These are phyloP conservation scores for Thymus mandschuricus DNA, from an alignment of 257 asterid species.

Conservation along the genomic window DNA sequence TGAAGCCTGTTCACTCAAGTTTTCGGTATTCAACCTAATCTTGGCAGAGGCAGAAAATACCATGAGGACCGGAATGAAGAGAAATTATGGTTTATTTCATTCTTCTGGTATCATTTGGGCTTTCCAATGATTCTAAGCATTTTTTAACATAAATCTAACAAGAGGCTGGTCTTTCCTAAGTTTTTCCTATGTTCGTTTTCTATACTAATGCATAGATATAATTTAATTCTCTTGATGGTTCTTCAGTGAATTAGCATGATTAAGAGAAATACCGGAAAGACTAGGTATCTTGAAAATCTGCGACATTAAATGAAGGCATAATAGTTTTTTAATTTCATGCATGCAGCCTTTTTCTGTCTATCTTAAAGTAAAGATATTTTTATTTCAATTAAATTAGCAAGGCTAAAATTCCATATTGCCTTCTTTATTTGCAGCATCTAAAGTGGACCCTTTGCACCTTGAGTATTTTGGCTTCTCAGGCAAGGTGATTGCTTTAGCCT, in stretches of 20 bases:
- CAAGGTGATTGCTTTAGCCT: conserved; percentile 85
- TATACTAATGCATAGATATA: not conserved
- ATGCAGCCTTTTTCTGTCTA: not conserved
- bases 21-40: conserved; percentile 11
- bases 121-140: conserved; percentile 13
- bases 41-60: conserved; percentile 12
- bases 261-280: not conserved
- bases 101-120: conserved; percentile 10
- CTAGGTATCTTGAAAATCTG: conserved; percentile 11
- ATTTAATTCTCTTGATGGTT: not conserved
- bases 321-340: not conserved
- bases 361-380: not conserved
- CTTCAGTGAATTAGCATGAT: too few relatives aligned
- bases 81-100: conserved; percentile 14
- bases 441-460: conserved; percentile 90
- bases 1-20: not conserved
- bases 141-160: not conserved
- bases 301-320: not conserved
- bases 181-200: not conserved
- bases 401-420: conserved; percentile 30
- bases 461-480: conserved; percentile 86
- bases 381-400: conserved; percentile 18
- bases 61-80: conserved; percentile 2
- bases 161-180: conserved; percentile 2
- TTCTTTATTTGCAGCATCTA: conserved; percentile 70